These are phyloP conservation scores for Rubia balearica DNA, from an alignment of 305 asterid genomes.

Conservation along the genomic window DNA sequence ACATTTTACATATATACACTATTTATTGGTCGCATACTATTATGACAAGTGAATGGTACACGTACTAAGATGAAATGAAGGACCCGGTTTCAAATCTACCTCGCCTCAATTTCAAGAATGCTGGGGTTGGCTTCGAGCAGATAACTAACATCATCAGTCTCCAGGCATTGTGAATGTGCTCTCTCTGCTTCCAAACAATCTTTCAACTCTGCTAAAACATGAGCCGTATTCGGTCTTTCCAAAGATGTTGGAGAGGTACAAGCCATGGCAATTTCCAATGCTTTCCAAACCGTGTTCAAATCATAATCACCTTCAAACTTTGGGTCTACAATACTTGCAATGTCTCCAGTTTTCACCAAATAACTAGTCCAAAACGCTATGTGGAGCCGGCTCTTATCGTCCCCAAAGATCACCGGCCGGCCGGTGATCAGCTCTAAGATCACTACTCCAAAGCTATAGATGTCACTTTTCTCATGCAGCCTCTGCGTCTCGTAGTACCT, in stretches of 20 bases:
- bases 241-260: constrained; percentile 25
- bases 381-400: constrained; percentile 14
- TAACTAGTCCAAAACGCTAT: constrained; percentile 18
- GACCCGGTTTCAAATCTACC: background rate
- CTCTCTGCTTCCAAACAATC: constrained; percentile 11
- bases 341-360: constrained; percentile 19
- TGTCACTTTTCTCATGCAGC: constrained; percentile 23
- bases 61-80: background rate
- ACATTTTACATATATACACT: too few species aligned
- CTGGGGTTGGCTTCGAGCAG: background rate
- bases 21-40: background rate
- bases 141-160: background rate
- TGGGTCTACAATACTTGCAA: constrained; percentile 21
- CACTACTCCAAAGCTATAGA: constrained; percentile 23
- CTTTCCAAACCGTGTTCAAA: constrained; percentile 16
- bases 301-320: constrained; percentile 16
- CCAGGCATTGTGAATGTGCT: background rate
- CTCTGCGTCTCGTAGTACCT: constrained; percentile 19
- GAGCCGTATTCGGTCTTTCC: constrained; percentile 30
- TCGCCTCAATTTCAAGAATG: constrained; percentile 4
- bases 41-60: background rate
- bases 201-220: constrained; percentile 19
- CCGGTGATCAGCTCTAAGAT: constrained; percentile 25
- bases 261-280: constrained; percentile 22
- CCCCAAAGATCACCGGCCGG: constrained; percentile 9